Conservation (phyloP, 2,329 filamentous ascomycete genomes). For the Aspergillus ochraceus region DNA sequence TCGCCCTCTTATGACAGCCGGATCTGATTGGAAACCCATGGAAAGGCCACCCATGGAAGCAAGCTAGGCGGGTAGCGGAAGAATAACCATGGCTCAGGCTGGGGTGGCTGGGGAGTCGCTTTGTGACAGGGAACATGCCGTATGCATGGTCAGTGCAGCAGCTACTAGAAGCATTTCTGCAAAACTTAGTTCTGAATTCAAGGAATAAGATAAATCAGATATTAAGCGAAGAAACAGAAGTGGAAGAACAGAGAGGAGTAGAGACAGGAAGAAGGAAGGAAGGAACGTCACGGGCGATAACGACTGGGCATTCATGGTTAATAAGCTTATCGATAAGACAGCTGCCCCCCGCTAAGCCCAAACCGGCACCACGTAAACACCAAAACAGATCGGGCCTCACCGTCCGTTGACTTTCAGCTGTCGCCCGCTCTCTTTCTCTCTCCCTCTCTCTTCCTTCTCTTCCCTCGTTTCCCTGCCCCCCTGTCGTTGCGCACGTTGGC, state of each 20-base stretch:
- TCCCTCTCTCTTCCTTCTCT: conserved; percentile 13
- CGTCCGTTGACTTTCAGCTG: conserved; percentile 18
- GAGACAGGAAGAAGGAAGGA: background rate
- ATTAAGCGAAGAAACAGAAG: background rate
- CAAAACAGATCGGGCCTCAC: conserved; percentile 39
- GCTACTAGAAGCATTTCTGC: background rate
- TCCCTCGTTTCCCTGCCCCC: conserved; percentile 6
- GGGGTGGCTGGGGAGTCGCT: background rate
- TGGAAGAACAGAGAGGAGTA: conserved; percentile 31
- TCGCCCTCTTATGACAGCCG: background rate
- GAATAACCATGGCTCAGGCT: background rate
- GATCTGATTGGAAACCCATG: background rate
- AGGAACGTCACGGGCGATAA: conserved; percentile 36
- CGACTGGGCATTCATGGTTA: background rate
- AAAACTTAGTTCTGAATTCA: background rate
- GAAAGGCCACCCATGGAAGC: background rate
- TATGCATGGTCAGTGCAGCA: background rate
- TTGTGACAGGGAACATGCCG: background rate
- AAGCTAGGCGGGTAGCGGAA: background rate
- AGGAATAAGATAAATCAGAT: no score
- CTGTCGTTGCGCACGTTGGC: background rate
- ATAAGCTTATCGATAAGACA: conserved; percentile 46
- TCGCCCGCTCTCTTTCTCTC: conserved; percentile 7
- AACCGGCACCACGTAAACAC: conserved; percentile 41
- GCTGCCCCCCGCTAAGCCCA: conserved; percentile 30